Base-by-base conservation (phyloP, 495 filamentous ascomycete genomes). In the Penicillium antarcticum region DNA sequence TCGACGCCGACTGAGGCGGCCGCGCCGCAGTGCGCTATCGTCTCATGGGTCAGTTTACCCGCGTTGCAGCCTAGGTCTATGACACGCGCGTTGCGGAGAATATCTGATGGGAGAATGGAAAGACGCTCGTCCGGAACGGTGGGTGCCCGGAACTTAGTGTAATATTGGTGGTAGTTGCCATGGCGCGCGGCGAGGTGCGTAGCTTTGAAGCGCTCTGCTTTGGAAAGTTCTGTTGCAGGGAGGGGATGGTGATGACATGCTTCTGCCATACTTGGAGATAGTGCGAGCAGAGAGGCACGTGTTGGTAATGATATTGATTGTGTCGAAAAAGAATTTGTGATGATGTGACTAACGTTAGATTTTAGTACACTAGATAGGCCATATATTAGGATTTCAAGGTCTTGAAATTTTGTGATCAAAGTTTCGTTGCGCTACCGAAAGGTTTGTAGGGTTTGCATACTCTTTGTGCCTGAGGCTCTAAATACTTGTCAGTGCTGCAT, bases 151-250 rank as follows among this genome's bases (percentile, higher is more conserved):
- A 64, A 64, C 52, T 64, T 61, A 12, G 58, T n/a, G 47, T 64
- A 64, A 49, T 64, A 64, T 64, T 64, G 61, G 47, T 64, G 61
- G 55, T 64, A 64, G 33, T 64, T 64, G 37, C 61, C 61, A 64
- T 64, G 55, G 45, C 61, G 61, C 18, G 61, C 61, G 17, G 58
- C 61, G 46, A 64, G 61, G 34, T 64, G 61, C 2, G 61, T 64
- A 26, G 61, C 61, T 64, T 64, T 64, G 58, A 64, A 64, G 58
- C 61, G 61, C 52, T 61, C 61, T 50, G 61, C 61, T 33, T 38
- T 61, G 40, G 61, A 62, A 48, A 54, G 55, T 50, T 64, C 61
- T 48, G 54, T 61, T 50, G 60, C 16, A 36, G 53, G 36, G 10
- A 16, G 36, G 36, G 4, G 42, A 14, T 45, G 33, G n/a, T 50